Percentiles rank a stretch among this genome's conserved stretches.
Conservation (phyloP, 495 filamentous ascomycete species). For the Penicillium herquei region DNA sequence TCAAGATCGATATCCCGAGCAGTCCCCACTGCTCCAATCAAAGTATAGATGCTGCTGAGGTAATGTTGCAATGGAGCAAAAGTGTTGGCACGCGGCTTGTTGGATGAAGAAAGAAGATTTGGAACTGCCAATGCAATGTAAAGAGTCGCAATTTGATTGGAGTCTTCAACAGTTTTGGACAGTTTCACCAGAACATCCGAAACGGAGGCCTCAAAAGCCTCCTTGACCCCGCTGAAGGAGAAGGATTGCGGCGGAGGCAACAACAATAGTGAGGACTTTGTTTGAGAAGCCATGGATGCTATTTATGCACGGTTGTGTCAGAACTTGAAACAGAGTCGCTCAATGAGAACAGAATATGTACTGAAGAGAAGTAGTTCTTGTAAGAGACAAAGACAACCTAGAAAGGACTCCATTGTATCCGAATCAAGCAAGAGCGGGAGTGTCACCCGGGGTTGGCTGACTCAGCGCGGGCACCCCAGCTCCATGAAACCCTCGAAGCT, state of each 20-base stretch:
- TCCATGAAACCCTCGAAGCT: constrained; percentile 5
- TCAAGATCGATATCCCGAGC: constrained; percentile 61
- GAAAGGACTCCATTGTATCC: constrained; percentile 1
- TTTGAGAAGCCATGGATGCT: constrained; percentile 23
- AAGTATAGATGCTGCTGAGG: constrained; percentile 73
- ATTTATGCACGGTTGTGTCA: neutral
- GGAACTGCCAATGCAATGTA: constrained; percentile 48
- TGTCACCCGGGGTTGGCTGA: constrained; percentile 14
- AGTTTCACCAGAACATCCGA: constrained; percentile 33
- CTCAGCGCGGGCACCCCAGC: constrained; percentile 19
- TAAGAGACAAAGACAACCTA: neutral
- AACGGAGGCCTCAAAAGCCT: constrained; percentile 41
- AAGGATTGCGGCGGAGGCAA: constrained; percentile 47
- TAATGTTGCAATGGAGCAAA: constrained; percentile 66
- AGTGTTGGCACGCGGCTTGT: constrained; percentile 50
- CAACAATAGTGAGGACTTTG: constrained; percentile 38
- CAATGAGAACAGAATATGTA: neutral
- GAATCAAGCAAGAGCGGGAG: neutral
- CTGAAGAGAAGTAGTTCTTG: neutral
- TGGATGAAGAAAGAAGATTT: constrained; percentile 34
- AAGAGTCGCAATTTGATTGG: constrained; percentile 31
- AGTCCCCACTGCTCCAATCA: constrained; percentile 67
- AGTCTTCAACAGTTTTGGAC: constrained; percentile 23
- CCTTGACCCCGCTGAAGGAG: constrained; percentile 36
- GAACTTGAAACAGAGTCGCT: neutral